A percentile compares a stretch with the other conserved stretches of the same genome.
phyloP scores from a whole-genome alignment of 2,329 filamentous ascomycete species.

The Aspergillus pseudoviridinutans region DNA sequence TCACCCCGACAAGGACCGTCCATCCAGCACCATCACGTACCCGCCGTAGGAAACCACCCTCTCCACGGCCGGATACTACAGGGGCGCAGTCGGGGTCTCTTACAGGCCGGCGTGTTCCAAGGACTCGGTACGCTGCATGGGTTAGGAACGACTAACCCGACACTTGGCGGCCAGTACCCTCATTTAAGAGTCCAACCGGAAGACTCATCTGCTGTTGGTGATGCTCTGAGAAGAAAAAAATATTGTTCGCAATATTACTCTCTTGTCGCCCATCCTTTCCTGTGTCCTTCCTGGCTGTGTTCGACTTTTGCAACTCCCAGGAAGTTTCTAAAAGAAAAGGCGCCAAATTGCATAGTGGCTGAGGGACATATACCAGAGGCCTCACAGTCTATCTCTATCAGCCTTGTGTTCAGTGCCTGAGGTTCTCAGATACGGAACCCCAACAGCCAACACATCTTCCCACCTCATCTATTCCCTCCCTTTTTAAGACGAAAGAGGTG shows the following conservation, averaged over 20 bases:
- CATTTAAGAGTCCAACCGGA: constrained; percentile 17
- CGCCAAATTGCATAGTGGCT: constrained; percentile 1
- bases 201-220: constrained; percentile 18
- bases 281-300: not conserved
- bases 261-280: not conserved
- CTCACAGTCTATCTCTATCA: not conserved
- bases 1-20: constrained; percentile 6
- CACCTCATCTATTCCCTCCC: not conserved
- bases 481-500: not conserved
- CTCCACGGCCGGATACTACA: constrained; percentile 8
- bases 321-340: not conserved
- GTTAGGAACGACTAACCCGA: constrained; percentile 18
- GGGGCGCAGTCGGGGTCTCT: constrained; percentile 18
- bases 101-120: constrained; percentile 18
- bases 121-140: constrained; percentile 23
- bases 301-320: not conserved
- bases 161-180: constrained; percentile 13
- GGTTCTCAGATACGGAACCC: not conserved
- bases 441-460: not conserved
- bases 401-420: not conserved
- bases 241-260: not conserved
- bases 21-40: constrained; percentile 10
- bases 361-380: not conserved
- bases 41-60: constrained; percentile 14
- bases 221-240: constrained; percentile 1